Evolutionary conservation across 2,329 filamentous ascomycete species (phyloP), one percentile per base, ranked within the genome.

Genomic region (Scleromitrula shiraiana): DNA sequence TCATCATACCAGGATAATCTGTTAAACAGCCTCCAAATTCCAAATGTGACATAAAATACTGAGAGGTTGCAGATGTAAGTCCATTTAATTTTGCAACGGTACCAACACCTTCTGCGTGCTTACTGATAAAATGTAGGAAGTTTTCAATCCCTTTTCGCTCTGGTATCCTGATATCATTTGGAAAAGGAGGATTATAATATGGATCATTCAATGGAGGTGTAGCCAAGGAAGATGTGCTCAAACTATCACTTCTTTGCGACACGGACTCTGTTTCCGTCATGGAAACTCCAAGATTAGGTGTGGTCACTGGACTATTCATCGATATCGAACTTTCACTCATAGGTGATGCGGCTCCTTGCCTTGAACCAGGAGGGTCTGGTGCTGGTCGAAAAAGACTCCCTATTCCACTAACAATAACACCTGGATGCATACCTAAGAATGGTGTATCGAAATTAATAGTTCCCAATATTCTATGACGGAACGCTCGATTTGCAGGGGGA

Each of bases 371-470:
- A 40, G 62, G 61, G 38, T 70, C 67, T 42, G 67, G 68, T 26
- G 65, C 65, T 22, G 74, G 67, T 29, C 69, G 70, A 65, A 95
- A 93, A 9, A 95, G 73, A 60, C 87, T 91, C 2, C 82, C 77
- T 46, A 95, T 76, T 2, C 89, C 88, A 30, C 85, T 85, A n/a
- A 82, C 77, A 35, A 95, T 78, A 35, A 96, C 85, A 5, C 90
- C 86, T 1, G 88, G 89, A 65, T 96, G 88, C 62, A 96, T 83
- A 3, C 90, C 90, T 5, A 95, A 71, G 50, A 94, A 88, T 0
- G 90, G 90, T 0, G 86, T 85, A 65, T 96, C 90, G 41, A 95
- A 83, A 48, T 85, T 86, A 48, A 96, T 72, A 4, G 82, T 82
- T 0, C 90, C 90, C 24, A 95, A 66, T 33, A 95, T 85, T 8